Evolutionary conservation across 1,284 basidiomycete species (phyloP).

Genomic region (Stygiomarasmius scandens): DNA sequence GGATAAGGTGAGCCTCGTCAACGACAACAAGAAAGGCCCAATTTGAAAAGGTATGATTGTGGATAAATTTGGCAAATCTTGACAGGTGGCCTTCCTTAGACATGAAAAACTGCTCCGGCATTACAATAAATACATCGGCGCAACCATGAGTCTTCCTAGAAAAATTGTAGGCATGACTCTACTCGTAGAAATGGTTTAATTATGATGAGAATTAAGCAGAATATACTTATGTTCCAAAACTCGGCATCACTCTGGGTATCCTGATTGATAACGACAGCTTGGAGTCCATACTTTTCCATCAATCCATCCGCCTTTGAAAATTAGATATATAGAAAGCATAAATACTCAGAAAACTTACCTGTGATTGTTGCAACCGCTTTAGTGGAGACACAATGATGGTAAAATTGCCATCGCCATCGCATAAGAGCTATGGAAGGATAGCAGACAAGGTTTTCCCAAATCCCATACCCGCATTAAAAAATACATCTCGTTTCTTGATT

Average conservation of each 20-base stretch:
- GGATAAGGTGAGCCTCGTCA: constrained; percentile 13
- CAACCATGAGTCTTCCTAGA: constrained; percentile 10
- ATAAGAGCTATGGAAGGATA: constrained; percentile 22
- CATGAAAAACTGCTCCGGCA: constrained; percentile 27
- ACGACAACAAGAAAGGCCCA: not conserved
- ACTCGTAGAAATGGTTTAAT: not conserved
- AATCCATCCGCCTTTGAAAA: constrained; percentile 14
- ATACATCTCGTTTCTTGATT: not conserved
- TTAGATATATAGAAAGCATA: not conserved
- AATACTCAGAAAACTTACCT: constrained; percentile 14
- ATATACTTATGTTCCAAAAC: constrained; percentile 27
- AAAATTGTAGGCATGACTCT: not conserved
- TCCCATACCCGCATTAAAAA: constrained; percentile 23
- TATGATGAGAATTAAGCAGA: too few species aligned
- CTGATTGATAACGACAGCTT: constrained; percentile 30
- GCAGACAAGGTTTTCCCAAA: constrained; percentile 29
- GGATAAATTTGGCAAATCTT: constrained; percentile 19
- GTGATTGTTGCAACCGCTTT: constrained; percentile 28
- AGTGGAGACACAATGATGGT: constrained; percentile 29
- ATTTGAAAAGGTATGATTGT: not conserved
- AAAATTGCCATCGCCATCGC: constrained; percentile 14
- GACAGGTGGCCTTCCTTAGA: constrained; percentile 24
- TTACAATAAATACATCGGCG: constrained; percentile 19
- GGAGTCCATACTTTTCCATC: constrained; percentile 25
- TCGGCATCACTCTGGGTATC: constrained; percentile 25